Evolutionary conservation across 805 yeast genomes (phyloP).

Genomic region (Kazachstania martiniae): DNA sequence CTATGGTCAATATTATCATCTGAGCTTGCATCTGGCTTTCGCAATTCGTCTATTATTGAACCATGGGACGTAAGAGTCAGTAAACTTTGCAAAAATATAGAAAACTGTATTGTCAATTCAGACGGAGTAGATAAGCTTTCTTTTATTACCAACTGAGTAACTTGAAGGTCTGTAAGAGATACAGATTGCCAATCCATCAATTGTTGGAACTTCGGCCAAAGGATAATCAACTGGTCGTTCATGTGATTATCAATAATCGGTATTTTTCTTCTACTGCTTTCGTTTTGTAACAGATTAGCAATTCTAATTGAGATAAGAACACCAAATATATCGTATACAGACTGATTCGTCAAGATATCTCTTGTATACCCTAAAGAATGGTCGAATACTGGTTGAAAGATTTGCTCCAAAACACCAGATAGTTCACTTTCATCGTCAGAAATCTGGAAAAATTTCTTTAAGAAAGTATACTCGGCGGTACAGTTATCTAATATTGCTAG

Average conservation of each 20-base stretch:
- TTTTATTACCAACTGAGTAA: conserved; percentile 14
- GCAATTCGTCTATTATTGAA: conserved; percentile 4
- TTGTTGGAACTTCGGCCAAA: conserved; percentile 84
- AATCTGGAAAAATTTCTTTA: conserved; percentile 57
- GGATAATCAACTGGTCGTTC: conserved; percentile 47
- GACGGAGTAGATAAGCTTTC: conserved; percentile 36
- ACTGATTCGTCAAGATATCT: conserved; percentile 21
- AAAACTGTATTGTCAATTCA: conserved; percentile 68
- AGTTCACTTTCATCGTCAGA: conserved; percentile 33
- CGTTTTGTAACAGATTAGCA: conserved; percentile 52
- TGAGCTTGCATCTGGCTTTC: not conserved
- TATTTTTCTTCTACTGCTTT: conserved; percentile 55
- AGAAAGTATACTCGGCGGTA: conserved; percentile 63
- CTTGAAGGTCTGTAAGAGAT: conserved; percentile 44
- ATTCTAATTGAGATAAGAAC: conserved; percentile 64
- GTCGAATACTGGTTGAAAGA: conserved; percentile 43
- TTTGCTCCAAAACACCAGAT: conserved; percentile 36
- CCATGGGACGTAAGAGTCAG: conserved; percentile 40
- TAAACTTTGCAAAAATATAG: conserved; percentile 60
- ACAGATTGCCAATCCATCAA: conserved; percentile 72
- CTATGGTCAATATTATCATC: not conserved
- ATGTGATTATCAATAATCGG: conserved; percentile 61
- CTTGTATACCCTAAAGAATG: conserved; percentile 41
- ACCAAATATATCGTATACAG: conserved; percentile 66
- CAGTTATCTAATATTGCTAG: conserved; percentile 67